Evolutionary conservation across 2,329 filamentous ascomycete species (phyloP).

Genomic region (Cytospora piceicola): DNA sequence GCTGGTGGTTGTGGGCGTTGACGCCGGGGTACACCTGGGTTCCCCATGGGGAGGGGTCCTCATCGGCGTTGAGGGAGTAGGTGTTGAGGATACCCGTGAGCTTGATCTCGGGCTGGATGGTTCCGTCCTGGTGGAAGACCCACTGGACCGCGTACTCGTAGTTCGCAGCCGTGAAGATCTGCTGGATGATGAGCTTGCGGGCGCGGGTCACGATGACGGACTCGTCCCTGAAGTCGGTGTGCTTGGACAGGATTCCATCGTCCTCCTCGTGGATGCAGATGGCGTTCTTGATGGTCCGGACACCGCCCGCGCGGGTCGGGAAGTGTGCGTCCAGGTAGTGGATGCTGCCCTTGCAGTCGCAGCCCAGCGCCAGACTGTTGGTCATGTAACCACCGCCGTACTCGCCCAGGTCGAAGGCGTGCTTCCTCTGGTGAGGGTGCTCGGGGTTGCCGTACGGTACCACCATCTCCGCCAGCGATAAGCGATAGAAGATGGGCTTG

Average conservation of each 20-base stretch:
- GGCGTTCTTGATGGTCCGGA: slow-evolving; percentile 86
- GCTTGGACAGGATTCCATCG: slow-evolving; percentile 88
- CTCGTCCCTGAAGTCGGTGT: slow-evolving; percentile 90
- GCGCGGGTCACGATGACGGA: slow-evolving; percentile 84
- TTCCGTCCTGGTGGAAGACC: slow-evolving; percentile 92
- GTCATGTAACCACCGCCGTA: slow-evolving; percentile 85
- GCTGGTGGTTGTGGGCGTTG: slow-evolving; percentile 95
- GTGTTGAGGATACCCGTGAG: slow-evolving; percentile 93
- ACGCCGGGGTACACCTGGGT: slow-evolving; percentile 89
- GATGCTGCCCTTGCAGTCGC: slow-evolving; percentile 88
- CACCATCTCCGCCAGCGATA: slow-evolving; percentile 92
- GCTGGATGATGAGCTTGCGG: slow-evolving; percentile 83
- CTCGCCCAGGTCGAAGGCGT: slow-evolving; percentile 80
- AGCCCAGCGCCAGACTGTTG: slow-evolving; percentile 75
- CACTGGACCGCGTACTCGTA: slow-evolving; percentile 86
- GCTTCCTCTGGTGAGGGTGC: slow-evolving; percentile 78
- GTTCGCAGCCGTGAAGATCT: slow-evolving; percentile 94
- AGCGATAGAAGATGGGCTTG: slow-evolving; percentile 82
- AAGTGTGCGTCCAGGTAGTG: slow-evolving; percentile 91
- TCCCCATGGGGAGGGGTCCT: slow-evolving; percentile 85
- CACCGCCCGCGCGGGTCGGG: slow-evolving; percentile 74
- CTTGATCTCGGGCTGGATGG: slow-evolving; percentile 88
- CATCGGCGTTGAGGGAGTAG: slow-evolving; percentile 77
- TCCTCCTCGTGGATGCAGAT: slow-evolving; percentile 97
- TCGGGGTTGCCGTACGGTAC: slow-evolving; percentile 86